Evolutionary conservation across 2,329 filamentous ascomycete genomes (phyloP).

Genomic region (Fusarium burgessii): DNA sequence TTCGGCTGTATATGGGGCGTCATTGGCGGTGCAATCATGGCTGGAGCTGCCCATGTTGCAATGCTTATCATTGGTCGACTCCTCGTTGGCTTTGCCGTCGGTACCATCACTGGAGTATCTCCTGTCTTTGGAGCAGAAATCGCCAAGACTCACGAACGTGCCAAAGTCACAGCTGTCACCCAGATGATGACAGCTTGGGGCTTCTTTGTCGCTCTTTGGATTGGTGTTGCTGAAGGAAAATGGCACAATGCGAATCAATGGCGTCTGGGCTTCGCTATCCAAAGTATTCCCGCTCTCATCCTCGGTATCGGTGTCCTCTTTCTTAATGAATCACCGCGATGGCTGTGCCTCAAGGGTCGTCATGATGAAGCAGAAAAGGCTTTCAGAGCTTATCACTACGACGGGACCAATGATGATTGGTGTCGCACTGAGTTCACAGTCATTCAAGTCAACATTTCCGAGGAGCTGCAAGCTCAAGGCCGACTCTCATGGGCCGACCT

Average conservation of each 20-base stretch:
- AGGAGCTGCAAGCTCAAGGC: constrained; percentile 47
- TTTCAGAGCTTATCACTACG: constrained; percentile 51
- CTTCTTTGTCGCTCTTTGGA: constrained; percentile 56
- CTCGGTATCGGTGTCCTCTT: constrained; percentile 53
- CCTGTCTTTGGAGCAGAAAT: constrained; percentile 57
- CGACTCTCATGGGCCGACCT: constrained; percentile 51
- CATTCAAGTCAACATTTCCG: constrained; percentile 54
- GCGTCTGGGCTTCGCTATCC: constrained; percentile 55
- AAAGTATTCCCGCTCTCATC: constrained; percentile 50
- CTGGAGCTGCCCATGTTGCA: constrained; percentile 55
- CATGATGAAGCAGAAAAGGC: constrained; percentile 52
- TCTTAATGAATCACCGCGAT: constrained; percentile 53
- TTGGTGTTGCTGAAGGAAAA: constrained; percentile 54
- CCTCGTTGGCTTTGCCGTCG: constrained; percentile 54
- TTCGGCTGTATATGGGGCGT: constrained; percentile 57
- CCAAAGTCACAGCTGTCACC: constrained; percentile 55
- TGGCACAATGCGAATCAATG: constrained; percentile 55
- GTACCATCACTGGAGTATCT: constrained; percentile 56
- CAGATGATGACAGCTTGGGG: constrained; percentile 60
- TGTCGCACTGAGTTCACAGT: constrained; percentile 49
- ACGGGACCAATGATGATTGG: constrained; percentile 54
- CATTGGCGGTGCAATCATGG: constrained; percentile 55
- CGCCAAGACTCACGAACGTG: constrained; percentile 56
- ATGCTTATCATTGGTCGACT: constrained; percentile 57
- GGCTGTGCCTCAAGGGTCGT: constrained; percentile 53